Evolutionary conservation across 2,329 filamentous ascomycete genomes (phyloP), one percentile per base, ranked within the genome.

Genomic region (Cladorrhinum sp.): DNA sequence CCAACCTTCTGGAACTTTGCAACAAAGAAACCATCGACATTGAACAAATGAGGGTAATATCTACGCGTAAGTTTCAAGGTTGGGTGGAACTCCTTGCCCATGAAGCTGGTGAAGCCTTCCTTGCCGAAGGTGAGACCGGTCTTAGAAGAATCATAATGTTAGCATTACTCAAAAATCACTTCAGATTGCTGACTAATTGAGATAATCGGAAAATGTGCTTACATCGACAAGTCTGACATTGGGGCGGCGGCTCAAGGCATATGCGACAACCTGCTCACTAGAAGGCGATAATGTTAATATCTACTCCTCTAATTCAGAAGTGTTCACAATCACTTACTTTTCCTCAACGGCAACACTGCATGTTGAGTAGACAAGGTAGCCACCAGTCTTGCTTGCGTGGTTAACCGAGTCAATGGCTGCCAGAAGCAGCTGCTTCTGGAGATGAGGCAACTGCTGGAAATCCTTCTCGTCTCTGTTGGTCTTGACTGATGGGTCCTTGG

Each of bases 1-100:
- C 86, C 93, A 16, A 85, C 85, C 83, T 99, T 99, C 77, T 96
- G 93, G 78, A 99, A 90, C 77, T 99, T 99, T 71, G 92, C 91
- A 63, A 99, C 95, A 74, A 92, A 99, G 86, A 99, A 99, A 65
- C 95, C 95, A 74, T 98, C 95, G 32, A 99, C 92, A 66, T 97
- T 96, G 79, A 95, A 92, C 20, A 89, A 85, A 74, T 96, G 92
- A 0, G 92, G 92, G 77, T 96, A 96, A 79, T 92, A 96, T 59
- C 93, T 82, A 65, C 91, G 82, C 16, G 92, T 93, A 73, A 93
- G 80, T 71, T 89, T 90, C 79, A 99, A 85, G 67, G 85, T 90
- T 5, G 89, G 83, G 72, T 96, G 90, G 77, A 99, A 99, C 62
- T 85, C 86, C 82, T 98, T 98, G 77, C 92, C 90, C 80, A 90